These are phyloP conservation scores for Solanum hybrid DNA, from an alignment of 305 asterid genomes.

Conservation along the genomic window DNA sequence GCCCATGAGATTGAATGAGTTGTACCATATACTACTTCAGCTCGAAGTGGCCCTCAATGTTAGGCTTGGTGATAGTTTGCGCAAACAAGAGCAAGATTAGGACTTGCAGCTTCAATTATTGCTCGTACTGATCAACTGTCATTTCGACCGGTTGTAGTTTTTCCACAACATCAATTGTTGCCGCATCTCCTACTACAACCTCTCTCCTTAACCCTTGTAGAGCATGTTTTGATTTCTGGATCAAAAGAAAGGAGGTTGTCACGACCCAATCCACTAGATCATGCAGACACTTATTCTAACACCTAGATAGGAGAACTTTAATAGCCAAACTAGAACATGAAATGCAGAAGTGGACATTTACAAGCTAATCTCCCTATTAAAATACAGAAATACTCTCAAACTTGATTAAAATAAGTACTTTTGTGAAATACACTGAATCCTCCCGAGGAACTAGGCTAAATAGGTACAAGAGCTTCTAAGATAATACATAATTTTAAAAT, in stretches of 20 bases:
- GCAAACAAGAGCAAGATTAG: too few relatives aligned
- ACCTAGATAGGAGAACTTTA: too few relatives aligned
- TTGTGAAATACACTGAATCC: too few relatives aligned
- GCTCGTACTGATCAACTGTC: neutral
- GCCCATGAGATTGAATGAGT: neutral
- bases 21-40: neutral
- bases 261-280: neutral
- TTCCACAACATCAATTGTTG: neutral
- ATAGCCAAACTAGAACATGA: too few relatives aligned
- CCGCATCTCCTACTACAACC: neutral
- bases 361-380: too few relatives aligned
- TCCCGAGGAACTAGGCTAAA: too few relatives aligned
- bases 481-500: too few relatives aligned
- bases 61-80: neutral
- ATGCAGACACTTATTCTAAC: too few relatives aligned
- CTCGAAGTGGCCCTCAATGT: neutral
- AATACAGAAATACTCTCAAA: too few relatives aligned
- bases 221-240: neutral
- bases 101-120: neutral
- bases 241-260: neutral
- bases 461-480: too few relatives aligned
- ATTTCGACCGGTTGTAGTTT: neutral
- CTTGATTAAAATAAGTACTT: too few relatives aligned
- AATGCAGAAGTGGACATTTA: neutral
- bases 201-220: neutral